These are phyloP conservation scores for Hemisphaericaspora nanyangensis DNA, from an alignment of 805 yeast species.

Conservation along the genomic window DNA sequence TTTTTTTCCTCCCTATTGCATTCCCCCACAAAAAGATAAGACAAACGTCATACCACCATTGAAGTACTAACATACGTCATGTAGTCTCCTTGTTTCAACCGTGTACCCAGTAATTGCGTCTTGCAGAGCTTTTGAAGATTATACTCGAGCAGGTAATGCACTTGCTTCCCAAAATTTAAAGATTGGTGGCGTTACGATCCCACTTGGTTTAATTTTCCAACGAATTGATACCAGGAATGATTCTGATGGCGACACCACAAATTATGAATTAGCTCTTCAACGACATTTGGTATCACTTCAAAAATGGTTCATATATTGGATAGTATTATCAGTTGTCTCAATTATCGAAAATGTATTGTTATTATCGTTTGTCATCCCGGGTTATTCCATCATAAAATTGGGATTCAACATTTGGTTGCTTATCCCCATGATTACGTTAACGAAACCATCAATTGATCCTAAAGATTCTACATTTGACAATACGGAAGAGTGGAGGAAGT, in stretches of 20 bases:
- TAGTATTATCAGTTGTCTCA: constrained; percentile 46
- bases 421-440: constrained; percentile 32
- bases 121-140: constrained; percentile 49
- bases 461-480: constrained; percentile 5
- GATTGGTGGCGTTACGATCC: constrained; percentile 38
- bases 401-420: constrained; percentile 59
- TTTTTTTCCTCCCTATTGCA: neutral
- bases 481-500: constrained; percentile 27
- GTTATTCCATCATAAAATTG: constrained; percentile 47
- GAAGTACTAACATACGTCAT: constrained; percentile 5
- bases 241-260: constrained; percentile 8
- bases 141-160: constrained; percentile 27
- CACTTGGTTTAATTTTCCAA: constrained; percentile 3
- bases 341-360: constrained; percentile 41
- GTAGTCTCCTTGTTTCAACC: constrained; percentile 38
- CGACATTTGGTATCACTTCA: constrained; percentile 25
- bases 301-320: constrained; percentile 58
- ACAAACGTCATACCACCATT: too few relatives aligned
- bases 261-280: constrained; percentile 15
- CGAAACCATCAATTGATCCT: constrained; percentile 7
- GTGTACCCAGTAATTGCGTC: constrained; percentile 61
- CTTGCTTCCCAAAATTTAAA: constrained; percentile 28
- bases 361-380: constrained; percentile 50
- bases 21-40: neutral
- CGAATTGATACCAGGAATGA: constrained; percentile 2